phyloP scores from a whole-genome alignment of 805 yeast genomes.

The Ogataea nonfermentans region DNA sequence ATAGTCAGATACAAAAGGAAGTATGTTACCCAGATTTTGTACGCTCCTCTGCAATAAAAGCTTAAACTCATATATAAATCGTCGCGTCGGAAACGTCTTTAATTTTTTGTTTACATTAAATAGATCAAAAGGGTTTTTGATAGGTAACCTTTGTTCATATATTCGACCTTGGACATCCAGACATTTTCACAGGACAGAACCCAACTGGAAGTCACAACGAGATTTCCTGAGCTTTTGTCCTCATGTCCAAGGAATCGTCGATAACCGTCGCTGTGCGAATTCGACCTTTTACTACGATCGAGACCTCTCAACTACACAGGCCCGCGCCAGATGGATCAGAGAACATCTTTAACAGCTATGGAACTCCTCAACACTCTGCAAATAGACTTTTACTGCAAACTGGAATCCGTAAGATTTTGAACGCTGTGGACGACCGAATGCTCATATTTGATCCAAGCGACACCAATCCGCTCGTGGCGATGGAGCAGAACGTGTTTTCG shows the following conservation, averaged over 20 bases:
- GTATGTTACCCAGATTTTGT: conserved; percentile 87
- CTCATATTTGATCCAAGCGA: conserved; percentile 84
- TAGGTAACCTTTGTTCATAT: conserved; percentile 2
- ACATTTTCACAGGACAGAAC: too few species aligned
- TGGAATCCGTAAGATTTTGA: conserved; percentile 66
- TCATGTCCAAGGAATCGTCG: conserved; percentile 44
- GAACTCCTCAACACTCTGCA: conserved; percentile 32
- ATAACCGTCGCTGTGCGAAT: conserved; percentile 78
- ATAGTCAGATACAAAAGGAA: conserved; percentile 85
- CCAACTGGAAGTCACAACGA: neutral
- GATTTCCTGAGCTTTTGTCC: neutral
- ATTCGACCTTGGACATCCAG: too few species aligned
- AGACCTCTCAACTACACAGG: conserved; percentile 31
- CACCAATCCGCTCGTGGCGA: conserved; percentile 53
- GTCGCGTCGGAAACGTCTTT: conserved; percentile 11
- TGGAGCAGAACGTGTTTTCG: conserved; percentile 39
- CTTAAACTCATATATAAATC: conserved; percentile 2
- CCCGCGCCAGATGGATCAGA: conserved; percentile 31
- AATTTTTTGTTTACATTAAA: conserved; percentile 17
- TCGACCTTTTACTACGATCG: conserved; percentile 71
- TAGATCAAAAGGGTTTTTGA: conserved; percentile 10
- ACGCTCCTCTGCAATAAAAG: conserved; percentile 73
- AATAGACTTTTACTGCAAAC: conserved; percentile 19
- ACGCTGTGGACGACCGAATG: conserved; percentile 83
- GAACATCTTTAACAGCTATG: conserved; percentile 10